Conservation (phyloP, 257 asterid species). For the Leptodermis oblonga region DNA sequence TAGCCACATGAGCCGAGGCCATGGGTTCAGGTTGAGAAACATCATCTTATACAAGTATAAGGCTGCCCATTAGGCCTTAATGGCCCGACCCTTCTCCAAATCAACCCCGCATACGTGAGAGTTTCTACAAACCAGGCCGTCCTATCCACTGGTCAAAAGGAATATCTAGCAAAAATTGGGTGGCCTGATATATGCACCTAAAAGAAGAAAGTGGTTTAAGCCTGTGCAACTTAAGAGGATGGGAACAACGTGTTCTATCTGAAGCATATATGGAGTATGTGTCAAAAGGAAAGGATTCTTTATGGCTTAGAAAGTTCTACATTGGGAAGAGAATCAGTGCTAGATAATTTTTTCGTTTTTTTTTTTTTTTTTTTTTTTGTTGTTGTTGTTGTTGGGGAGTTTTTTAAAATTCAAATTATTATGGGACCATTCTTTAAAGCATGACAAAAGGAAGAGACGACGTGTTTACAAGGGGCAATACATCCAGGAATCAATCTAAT, state of each 20-base stretch:
- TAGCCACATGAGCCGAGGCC: neutral
- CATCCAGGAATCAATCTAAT: neutral
- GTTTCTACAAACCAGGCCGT: too few relatives aligned
- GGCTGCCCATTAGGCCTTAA: too few relatives aligned
- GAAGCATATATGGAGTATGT: neutral
- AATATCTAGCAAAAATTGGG: neutral
- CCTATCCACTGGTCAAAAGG: neutral
- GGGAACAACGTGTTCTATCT: neutral
- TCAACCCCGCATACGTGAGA: too few relatives aligned
- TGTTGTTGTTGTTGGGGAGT: neutral
- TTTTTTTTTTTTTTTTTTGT: neutral
- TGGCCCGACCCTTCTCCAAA: too few relatives aligned
- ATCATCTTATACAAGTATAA: too few relatives aligned
- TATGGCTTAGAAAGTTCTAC: neutral
- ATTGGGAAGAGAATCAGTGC: neutral
- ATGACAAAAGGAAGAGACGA: neutral
- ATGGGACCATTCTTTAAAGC: neutral
- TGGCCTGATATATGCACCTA: neutral
- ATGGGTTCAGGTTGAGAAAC: neutral
- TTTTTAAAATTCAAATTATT: too few relatives aligned
- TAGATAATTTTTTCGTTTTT: too few relatives aligned
- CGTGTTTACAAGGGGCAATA: neutral
- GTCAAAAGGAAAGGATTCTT: neutral
- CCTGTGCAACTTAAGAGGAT: too few relatives aligned
- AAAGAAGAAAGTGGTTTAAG: too few relatives aligned